Evolutionary conservation across 306 rosid genomes (phyloP), one percentile per base, ranked within the genome.

Genomic region (Cucurbita ficifolia): DNA sequence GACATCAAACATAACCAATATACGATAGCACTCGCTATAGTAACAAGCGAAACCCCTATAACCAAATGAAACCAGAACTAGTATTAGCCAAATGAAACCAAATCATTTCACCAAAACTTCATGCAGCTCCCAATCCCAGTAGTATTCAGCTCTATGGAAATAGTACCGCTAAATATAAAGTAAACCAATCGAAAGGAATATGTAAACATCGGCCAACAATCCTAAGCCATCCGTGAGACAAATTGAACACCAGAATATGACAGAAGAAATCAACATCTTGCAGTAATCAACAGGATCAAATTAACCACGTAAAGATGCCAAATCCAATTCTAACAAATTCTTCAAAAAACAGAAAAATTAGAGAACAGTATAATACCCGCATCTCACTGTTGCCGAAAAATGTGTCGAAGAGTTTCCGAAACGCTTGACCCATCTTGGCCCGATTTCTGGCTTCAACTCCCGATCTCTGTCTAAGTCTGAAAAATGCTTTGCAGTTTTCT

Each of bases 331-430:
- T 53, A 7, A 12, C 24, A 8, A 58, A 33, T 1, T 45, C 2
- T 29, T 18, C 22, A 1, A 2, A 3, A 2, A 76, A 5, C 54
- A 43, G n/a, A 16, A 40, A 63, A 46, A 58, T 59, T 19, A 21
- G 51, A 60, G 75, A 64, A 77, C 8, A 45, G 29, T 70, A 29
- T 17, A 14, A 46, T 79, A 86, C 90, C 79, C 88, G 87, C 90
- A 86, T 86, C 90, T 86, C 90, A 52, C 83, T 12, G 78, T 82
- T 86, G 68, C 90, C 90, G 81, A 86, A 86, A 79, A 86, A 86
- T 55, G 84, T 13, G 70, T 86, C 90, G 81, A 86, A 86, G 79
- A 86, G 90, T 80, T 84, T 86, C 65, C 90, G 87, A 59, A 86
- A 86, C 45, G 84, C 84, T 76, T 86, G 90, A 79, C 90, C 90